Conservation (phyloP, 441 rosid genomes). For the Syzygium syzygioides region DNA sequence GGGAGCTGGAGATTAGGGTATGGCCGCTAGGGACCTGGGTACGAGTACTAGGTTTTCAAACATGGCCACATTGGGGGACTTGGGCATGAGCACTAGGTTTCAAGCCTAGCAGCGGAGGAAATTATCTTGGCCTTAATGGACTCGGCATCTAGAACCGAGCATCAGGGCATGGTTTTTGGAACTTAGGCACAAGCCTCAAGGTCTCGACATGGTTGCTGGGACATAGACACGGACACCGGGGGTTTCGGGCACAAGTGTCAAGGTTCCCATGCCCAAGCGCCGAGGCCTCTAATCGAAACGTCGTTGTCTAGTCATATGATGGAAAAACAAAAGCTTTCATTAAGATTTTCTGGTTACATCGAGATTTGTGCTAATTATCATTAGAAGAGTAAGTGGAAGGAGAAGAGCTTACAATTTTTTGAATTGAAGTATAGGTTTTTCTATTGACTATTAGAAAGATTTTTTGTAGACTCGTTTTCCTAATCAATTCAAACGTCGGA, state of each 20-base stretch:
- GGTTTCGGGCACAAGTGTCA: not conserved
- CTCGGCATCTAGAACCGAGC: fast-evolving
- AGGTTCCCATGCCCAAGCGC: not conserved
- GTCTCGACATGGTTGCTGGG: not conserved
- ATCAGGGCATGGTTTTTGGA: not conserved
- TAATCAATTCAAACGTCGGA: not conserved
- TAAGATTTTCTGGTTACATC: too few relatives aligned
- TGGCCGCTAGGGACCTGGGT: too few relatives aligned
- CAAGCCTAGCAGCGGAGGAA: not conserved
- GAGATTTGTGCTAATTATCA: too few relatives aligned
- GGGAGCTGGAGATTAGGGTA: too few relatives aligned
- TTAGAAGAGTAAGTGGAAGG: not conserved
- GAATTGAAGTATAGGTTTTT: not conserved
- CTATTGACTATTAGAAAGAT: not conserved
- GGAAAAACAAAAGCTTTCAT: too few relatives aligned
- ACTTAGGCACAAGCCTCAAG: not conserved
- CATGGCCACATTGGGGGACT: too few relatives aligned
- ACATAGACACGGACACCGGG: too few relatives aligned
- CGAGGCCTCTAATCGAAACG: not conserved
- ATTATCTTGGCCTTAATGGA: not conserved
- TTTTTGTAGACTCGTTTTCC: not conserved
- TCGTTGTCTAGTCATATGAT: not conserved
- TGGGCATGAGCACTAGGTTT: too few relatives aligned
- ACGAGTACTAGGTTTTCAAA: too few relatives aligned
- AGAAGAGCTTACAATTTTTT: not conserved